Base-by-base conservation (phyloP, 176 grass and related monocot genomes). In the Oryza punctata region DNA sequence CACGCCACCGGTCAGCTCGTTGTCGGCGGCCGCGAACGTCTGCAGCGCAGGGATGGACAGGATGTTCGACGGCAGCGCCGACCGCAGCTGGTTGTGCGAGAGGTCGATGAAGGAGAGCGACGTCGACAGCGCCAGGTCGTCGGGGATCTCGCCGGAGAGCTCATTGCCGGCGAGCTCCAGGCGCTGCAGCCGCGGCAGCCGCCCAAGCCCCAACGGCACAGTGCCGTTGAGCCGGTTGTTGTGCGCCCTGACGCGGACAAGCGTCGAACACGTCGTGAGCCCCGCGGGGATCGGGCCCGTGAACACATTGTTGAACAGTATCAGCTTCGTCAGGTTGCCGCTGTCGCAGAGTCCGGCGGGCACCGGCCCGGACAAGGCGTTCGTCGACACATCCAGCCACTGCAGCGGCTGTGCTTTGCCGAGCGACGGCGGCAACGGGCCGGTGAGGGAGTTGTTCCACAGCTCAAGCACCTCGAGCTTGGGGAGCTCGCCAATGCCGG, bases 301-400 rank as follows among this genome's bases (percentile, higher is more conserved):
- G 81, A 98, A 98, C 29, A 88, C 93, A 60, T 98, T 98, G 85
- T 87, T 98, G 87, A 98, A 98, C n/a, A 98, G 66, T 80, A 98
- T 98, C 49, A 98, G 80, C 83, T 98, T 98, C 41, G 91, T 94
- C 63, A 98, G 93, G 83, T 92, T 98, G 60, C 87, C 89, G 74
- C 85, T 81, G 63, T 87, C 74, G 66, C 96, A 98, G 77, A 98
- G 79, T 0, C 87, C 96, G 11, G 77, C 59, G 0, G 96, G 89
- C 24, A 99, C 94, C 47, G 80, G 74, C 10, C 96, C 96, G 0
- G 91, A 96, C 40, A 99, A 19, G 12, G 93, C 85, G 82, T 99
- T 99, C 47, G 93, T 92, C 3, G 96, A 96, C 41, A 99, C 96
- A 77, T 99, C 96, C 3, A 99, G 83, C 93, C 91, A 99, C 44